Evolutionary conservation across 208 protist species (phyloP).

Genomic region (Trypanosoma platydactyli): DNA sequence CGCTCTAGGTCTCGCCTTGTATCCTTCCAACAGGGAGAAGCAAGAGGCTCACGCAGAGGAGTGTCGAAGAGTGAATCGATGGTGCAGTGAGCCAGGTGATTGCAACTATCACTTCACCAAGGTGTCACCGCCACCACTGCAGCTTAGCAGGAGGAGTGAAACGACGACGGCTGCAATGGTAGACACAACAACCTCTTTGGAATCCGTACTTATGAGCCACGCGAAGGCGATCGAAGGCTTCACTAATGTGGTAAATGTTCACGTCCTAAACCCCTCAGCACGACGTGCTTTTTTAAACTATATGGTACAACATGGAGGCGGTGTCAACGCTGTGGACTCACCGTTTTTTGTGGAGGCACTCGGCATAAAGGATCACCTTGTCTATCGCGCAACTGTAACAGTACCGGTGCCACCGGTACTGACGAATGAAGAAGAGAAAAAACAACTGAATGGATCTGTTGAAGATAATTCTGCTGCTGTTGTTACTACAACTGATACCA

Average conservation of each 20-base stretch:
- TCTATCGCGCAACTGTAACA: conserved; percentile 73
- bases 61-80: conserved; percentile 69
- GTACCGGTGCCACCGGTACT: conserved; percentile 42
- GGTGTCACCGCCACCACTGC: conserved; percentile 54
- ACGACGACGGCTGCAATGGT: background rate
- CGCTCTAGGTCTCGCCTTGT: conserved; percentile 74
- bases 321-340: background rate
- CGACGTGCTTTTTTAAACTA: conserved; percentile 50
- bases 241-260: conserved; percentile 33
- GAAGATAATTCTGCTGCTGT: background rate
- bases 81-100: conserved; percentile 53
- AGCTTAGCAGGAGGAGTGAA: conserved; percentile 21
- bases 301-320: conserved; percentile 23
- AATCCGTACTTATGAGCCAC: conserved; percentile 67
- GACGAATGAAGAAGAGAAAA: too few relatives aligned
- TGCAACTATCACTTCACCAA: conserved; percentile 53
- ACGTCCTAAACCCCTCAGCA: conserved; percentile 37
- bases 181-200: conserved; percentile 29
- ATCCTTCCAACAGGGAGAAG: conserved; percentile 37
- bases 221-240: conserved; percentile 42
- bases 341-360: conserved; percentile 70
- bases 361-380: conserved; percentile 50
- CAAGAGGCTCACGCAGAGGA: conserved; percentile 68
- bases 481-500: background rate
- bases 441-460: too few relatives aligned